Percentiles rank a stretch among this genome's conserved stretches.
These are phyloP conservation scores for Solanum pinnatisectum DNA, from an alignment of 257 asterid genomes.

Conservation along the genomic window DNA sequence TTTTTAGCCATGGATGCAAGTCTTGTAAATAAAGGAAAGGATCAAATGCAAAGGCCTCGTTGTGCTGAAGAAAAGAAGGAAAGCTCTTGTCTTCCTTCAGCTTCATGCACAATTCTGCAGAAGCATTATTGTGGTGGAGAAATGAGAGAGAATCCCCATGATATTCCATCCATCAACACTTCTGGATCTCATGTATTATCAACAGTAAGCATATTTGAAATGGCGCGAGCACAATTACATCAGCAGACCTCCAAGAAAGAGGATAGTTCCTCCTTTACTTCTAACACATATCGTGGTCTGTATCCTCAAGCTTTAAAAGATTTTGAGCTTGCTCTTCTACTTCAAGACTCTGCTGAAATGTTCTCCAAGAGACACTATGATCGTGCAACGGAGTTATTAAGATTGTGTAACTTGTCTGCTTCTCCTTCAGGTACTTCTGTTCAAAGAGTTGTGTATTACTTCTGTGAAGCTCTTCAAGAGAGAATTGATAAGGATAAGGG, in stretches of 20 bases:
- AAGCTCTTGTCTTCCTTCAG: not conserved
- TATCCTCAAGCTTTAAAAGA: constrained; percentile 2
- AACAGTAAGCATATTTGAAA: constrained; percentile 8
- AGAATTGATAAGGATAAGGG: constrained; percentile 8
- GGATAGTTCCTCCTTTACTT: not conserved
- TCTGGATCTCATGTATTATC: not conserved
- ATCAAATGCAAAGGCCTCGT: not conserved
- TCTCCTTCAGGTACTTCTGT: constrained; percentile 14
- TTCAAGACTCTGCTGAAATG: constrained; percentile 16
- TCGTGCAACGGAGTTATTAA: constrained; percentile 13
- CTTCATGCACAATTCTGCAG: constrained; percentile 6
- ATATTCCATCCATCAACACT: not conserved
- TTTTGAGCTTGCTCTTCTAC: constrained; percentile 12
- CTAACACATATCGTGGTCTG: not conserved
- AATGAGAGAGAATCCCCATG: not conserved
- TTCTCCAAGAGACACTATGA: constrained; percentile 14
- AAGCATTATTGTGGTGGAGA: not conserved
- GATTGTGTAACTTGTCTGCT: constrained; percentile 7
- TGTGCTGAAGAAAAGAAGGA: constrained; percentile 1
- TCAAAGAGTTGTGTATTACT: constrained; percentile 14
- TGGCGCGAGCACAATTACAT: constrained; percentile 9
- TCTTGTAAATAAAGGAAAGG: not conserved
- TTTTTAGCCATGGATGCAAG: not conserved
- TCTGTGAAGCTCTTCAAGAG: constrained; percentile 25
- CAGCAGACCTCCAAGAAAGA: not conserved